Percentiles rank a stretch among this genome's conserved stretches.
These are phyloP conservation scores for Sporothrix variecibatus DNA, from an alignment of 2,329 filamentous ascomycete species.

Conservation along the genomic window DNA sequence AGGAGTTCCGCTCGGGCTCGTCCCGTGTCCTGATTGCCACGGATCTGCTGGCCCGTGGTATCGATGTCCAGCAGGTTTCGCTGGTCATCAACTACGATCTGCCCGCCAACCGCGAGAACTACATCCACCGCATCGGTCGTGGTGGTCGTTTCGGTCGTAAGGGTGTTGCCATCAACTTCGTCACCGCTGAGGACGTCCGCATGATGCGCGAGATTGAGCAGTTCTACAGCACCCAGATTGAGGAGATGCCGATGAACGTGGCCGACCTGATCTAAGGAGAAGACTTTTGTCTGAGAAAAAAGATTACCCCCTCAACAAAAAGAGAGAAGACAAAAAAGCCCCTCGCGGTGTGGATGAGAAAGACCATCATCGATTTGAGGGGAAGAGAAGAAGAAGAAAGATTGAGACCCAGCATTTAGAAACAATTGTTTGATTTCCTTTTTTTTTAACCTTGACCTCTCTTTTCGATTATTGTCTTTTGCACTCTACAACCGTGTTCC, in stretches of 20 bases:
- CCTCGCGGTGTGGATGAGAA: not conserved
- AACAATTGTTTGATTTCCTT: constrained; percentile 14
- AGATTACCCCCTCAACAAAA: not conserved
- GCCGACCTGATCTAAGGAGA: constrained; percentile 68
- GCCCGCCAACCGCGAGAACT: constrained; percentile 98
- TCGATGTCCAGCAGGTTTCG: constrained; percentile 99
- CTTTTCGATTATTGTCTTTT: constrained; percentile 11
- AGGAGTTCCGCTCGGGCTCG: constrained; percentile 99
- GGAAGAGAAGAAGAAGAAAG: not conserved
- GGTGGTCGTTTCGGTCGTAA: constrained; percentile 99
- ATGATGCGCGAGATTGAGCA: constrained; percentile 99
- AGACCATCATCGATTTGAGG: not conserved
- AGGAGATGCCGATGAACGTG: constrained; percentile 99
- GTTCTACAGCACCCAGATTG: constrained; percentile 99
- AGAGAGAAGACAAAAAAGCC: not conserved
- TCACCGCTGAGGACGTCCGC: constrained; percentile 96
- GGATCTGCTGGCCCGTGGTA: constrained; percentile 96
- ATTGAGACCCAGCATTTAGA: constrained; percentile 6
- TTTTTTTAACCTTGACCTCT: not conserved
- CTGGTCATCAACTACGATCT: constrained; percentile 99
- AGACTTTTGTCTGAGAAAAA: not conserved
- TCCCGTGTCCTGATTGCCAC: constrained; percentile 98
- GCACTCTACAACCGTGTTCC: not conserved
- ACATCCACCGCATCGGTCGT: constrained; percentile 99
- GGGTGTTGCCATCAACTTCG: constrained; percentile 99